Evolutionary conservation across 257 asterid genomes (phyloP).

Genomic region (Ophiorrhiza pumila): DNA sequence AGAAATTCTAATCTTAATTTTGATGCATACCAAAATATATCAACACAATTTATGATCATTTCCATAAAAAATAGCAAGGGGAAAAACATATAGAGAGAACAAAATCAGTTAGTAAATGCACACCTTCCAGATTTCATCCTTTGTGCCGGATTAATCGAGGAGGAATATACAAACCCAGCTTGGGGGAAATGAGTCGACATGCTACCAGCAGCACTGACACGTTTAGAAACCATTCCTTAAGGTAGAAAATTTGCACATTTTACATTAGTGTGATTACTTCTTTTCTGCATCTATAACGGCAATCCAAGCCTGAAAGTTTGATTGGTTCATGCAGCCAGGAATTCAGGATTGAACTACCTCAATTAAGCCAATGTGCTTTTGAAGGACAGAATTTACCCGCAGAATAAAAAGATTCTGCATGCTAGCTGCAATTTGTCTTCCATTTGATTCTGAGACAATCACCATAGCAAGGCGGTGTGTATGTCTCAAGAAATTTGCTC

Average conservation of each 20-base stretch:
- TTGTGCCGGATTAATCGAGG: background rate
- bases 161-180: background rate
- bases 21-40: background rate
- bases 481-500: background rate
- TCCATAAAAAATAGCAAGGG: background rate
- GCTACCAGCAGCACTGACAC: background rate
- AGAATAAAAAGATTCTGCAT: background rate
- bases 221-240: background rate
- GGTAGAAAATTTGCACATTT: background rate
- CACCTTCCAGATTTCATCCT: background rate
- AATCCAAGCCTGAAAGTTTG: background rate
- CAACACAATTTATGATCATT: background rate
- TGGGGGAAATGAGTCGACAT: background rate
- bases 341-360: background rate
- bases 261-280: background rate
- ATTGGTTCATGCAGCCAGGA: background rate
- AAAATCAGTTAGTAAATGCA: background rate
- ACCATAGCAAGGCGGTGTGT: background rate
- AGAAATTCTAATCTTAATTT: background rate
- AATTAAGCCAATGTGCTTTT: background rate
- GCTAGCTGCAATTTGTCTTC: background rate
- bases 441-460: background rate
- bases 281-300: constrained; percentile 8
- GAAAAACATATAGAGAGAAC: background rate
- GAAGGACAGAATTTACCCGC: background rate